Evolutionary conservation across 768 basidiomycete species (phyloP), one percentile per base, ranked within the genome.

Genomic region (Cantharellus anzutake): DNA sequence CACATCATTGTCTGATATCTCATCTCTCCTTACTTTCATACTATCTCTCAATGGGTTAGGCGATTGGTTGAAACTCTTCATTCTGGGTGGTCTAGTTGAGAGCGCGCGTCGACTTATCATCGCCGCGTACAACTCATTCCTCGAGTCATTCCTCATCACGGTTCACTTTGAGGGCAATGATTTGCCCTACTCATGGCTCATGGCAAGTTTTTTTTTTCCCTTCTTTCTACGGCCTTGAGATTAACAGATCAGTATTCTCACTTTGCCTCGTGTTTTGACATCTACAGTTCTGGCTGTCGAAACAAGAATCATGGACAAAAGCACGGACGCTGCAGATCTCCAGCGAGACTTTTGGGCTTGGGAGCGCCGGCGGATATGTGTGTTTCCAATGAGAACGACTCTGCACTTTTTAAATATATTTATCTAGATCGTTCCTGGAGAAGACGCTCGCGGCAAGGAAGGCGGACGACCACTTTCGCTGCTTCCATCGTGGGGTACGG

Each of bases 21-120:
- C 57, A n/a, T 61, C 60, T 4, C 39, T 61, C 7, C 50, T 62
- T 39, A 2, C 44, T 40, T 40, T 63, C 55, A 34, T 64, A 20
- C 52, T 65, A 57, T 59, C 62, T 3, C 41, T 58, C 40, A 56
- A 59, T 41, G 58, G 58, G 5, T 50, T 63, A 11, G 39, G 52
- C 7, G 82, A 86, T 65, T 84, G 83, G 79, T 60, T 79, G 3
- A 78, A 83, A 64, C 72, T 87, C 59, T 64, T 84, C 58, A 66
- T 81, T 29, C 68, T 85, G 41, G 84, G 85, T 57, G 78, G 80
- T 14, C 63, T 76, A 39, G 66, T 87, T 51, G 85, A 85, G 66
- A 76, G 73, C 0, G 72, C 72, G 41, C 77, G 84, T 4, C 77
- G 82, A 3, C 34, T 75, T 5, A 68, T 73, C 2, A 70, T 73